These are phyloP conservation scores for Alternaria tenuissima DNA, from an alignment of 2,329 filamentous ascomycete genomes.

Conservation along the genomic window DNA sequence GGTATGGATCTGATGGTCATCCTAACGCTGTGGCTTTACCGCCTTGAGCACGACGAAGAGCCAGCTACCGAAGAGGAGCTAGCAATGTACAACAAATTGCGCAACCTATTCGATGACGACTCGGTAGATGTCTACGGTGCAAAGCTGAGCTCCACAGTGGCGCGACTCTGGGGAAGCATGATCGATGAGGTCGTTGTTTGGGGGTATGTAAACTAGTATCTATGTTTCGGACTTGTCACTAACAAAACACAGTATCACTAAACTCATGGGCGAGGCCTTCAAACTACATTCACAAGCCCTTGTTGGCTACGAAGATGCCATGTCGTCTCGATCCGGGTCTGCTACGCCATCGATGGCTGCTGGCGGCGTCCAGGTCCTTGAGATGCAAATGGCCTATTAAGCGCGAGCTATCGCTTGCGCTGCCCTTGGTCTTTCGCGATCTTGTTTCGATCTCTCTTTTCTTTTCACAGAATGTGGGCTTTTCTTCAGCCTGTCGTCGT, in stretches of 20 bases:
- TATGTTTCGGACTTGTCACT: constrained; percentile 44
- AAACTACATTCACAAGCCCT: constrained; percentile 95
- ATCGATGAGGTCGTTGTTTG: constrained; percentile 98
- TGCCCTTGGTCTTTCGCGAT: constrained; percentile 26
- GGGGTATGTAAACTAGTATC: constrained; percentile 76
- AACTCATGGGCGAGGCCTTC: constrained; percentile 98
- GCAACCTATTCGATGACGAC: constrained; percentile 89
- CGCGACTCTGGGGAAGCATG: constrained; percentile 96
- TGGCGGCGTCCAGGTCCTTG: constrained; percentile 51
- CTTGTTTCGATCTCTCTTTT: constrained; percentile 30
- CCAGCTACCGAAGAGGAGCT: constrained; percentile 83
- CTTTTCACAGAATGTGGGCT: constrained; percentile 43
- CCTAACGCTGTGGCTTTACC: constrained; percentile 96
- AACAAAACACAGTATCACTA: constrained; percentile 74
- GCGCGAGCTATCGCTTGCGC: constrained; percentile 2
- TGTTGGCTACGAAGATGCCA: constrained; percentile 89
- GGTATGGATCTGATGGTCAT: constrained; percentile 98
- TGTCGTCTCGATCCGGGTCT: constrained; percentile 57
- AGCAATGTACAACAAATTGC: constrained; percentile 91
- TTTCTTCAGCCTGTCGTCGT: constrained; percentile 29
- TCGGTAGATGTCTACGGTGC: constrained; percentile 80
- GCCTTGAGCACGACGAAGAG: constrained; percentile 98
- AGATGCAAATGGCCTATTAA: constrained; percentile 56
- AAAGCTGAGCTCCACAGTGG: constrained; percentile 93
- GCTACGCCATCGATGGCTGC: constrained; percentile 53